Conservation (phyloP, 1,139 yeast genomes). For the Kodamaea anthophila region DNA sequence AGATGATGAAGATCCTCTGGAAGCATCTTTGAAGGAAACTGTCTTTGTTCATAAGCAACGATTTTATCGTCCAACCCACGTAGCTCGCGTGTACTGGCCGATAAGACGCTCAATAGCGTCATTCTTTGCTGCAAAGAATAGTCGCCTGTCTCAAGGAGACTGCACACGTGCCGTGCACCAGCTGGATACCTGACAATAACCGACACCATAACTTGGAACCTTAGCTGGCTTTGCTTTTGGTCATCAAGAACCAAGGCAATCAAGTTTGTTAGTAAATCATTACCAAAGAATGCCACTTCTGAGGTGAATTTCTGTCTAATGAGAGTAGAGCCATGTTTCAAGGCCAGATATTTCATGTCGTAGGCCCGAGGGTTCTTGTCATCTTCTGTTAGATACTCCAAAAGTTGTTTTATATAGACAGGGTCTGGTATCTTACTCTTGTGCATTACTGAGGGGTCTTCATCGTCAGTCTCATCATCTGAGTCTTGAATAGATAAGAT, state of each 20-base stretch:
- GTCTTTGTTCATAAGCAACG: conserved; percentile 22
- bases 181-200: conserved; percentile 45
- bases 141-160: conserved; percentile 51
- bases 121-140: conserved; percentile 60
- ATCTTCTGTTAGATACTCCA: conserved; percentile 46
- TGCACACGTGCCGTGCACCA: conserved; percentile 31
- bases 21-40: conserved; percentile 38
- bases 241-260: conserved; percentile 48
- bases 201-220: conserved; percentile 47
- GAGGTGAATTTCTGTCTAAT: conserved; percentile 51
- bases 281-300: conserved; percentile 49
- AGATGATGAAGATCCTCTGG: conserved; percentile 42
- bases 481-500: conserved; percentile 1
- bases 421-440: conserved; percentile 42
- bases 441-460: conserved; percentile 42
- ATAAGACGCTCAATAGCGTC: conserved; percentile 47
- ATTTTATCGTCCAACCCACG: conserved; percentile 49
- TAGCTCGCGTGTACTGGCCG: conserved; percentile 55
- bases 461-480: conserved; percentile 30
- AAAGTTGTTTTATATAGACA: conserved; percentile 55
- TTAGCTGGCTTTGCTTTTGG: conserved; percentile 42
- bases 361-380: conserved; percentile 38
- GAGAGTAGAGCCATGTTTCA: conserved; percentile 48
- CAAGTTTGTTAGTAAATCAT: conserved; percentile 38
- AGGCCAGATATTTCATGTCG: conserved; percentile 47